Conservation (phyloP, 2,329 filamentous ascomycete genomes). For the Xylaria digitata region DNA sequence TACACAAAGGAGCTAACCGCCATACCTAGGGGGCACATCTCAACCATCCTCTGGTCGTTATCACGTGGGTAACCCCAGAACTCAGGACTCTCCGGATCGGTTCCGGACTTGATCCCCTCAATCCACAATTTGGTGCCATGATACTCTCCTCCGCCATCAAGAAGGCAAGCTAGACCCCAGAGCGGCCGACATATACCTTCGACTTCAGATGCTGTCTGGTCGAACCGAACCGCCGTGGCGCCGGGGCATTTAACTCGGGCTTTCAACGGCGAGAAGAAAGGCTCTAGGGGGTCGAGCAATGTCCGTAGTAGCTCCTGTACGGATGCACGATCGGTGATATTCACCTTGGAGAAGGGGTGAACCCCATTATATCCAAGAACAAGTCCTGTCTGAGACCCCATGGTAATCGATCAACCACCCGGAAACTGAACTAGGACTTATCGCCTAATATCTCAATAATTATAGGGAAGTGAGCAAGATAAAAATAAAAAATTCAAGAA, state of each 20-base stretch:
- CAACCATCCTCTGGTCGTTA: constrained; percentile 85
- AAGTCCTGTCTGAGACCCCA: constrained; percentile 50
- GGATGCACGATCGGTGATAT: constrained; percentile 62
- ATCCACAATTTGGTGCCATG: constrained; percentile 73
- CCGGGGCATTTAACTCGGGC: constrained; percentile 75
- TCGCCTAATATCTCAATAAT: neutral
- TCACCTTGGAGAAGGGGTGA: constrained; percentile 67
- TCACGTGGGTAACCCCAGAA: constrained; percentile 83
- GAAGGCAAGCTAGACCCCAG: constrained; percentile 77
- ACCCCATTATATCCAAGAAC: constrained; percentile 63
- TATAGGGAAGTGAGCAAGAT: constrained; percentile 12
- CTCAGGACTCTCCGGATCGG: constrained; percentile 74
- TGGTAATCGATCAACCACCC: constrained; percentile 31
- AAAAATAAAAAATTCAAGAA: neutral
- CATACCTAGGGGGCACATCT: constrained; percentile 79
- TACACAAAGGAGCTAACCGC: neutral
- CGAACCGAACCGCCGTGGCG: constrained; percentile 79
- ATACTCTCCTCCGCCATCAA: constrained; percentile 76
- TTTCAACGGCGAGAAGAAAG: constrained; percentile 75
- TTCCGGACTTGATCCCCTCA: constrained; percentile 76
- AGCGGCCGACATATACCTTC: constrained; percentile 81
- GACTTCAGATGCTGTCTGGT: constrained; percentile 80
- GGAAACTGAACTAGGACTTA: neutral
- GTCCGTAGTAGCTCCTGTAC: constrained; percentile 71
- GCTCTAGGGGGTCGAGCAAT: constrained; percentile 76